Evolutionary conservation across 2,329 filamentous ascomycete genomes (phyloP).

Genomic region (Aphanocladium album): DNA sequence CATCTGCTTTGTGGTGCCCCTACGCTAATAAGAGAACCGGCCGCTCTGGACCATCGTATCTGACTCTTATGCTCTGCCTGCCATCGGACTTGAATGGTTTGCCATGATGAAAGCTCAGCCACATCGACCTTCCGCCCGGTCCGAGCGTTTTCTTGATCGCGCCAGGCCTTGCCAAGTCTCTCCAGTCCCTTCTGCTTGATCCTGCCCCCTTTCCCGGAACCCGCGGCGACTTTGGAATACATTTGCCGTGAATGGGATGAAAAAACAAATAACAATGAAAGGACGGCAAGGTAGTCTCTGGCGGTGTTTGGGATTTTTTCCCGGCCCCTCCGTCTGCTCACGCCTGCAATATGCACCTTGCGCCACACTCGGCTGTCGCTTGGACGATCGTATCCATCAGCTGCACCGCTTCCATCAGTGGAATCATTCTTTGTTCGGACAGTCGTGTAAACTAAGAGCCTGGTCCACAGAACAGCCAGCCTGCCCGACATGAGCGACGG

Average conservation of each 20-base stretch:
- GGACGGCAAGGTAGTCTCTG: background rate
- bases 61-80: background rate
- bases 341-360: background rate
- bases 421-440: background rate
- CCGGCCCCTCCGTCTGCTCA: background rate
- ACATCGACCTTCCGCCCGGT: constrained; percentile 2
- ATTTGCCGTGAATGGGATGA: background rate
- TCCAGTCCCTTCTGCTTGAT: background rate
- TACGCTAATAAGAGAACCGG: background rate
- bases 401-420: background rate
- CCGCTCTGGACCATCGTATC: background rate
- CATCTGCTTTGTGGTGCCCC: background rate
- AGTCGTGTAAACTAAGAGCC: background rate
- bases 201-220: background rate
- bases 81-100: background rate
- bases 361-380: background rate
- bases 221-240: background rate
- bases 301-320: background rate
- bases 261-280: background rate
- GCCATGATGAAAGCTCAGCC: background rate
- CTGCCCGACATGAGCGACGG: background rate
- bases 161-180: background rate
- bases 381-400: background rate
- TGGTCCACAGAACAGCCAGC: background rate
- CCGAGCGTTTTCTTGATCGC: background rate